Conservation (phyloP, 225 moss, liverwort and hornwort genomes). For the Pseudoscleropodium purum region DNA sequence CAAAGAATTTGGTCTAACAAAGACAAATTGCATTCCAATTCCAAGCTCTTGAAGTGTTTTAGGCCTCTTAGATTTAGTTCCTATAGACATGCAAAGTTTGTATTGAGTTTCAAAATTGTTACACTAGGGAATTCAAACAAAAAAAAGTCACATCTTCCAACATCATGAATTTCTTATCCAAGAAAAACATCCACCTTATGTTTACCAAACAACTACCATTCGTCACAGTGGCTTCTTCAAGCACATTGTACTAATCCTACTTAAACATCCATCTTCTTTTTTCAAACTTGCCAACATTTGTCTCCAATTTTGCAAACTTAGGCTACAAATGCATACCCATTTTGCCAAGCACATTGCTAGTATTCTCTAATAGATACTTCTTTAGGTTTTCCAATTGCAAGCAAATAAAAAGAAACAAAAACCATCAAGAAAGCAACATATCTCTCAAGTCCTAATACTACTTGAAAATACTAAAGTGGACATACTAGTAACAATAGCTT, state of each 20-base stretch:
- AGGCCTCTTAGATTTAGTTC: background rate
- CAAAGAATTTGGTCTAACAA: background rate
- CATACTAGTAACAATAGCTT: no score
- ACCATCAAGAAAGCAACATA: background rate
- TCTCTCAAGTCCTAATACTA: background rate
- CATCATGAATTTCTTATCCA: background rate
- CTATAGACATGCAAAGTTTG: background rate
- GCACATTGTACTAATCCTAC: background rate
- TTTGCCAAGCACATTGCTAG: background rate
- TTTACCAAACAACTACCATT: background rate
- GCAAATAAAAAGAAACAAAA: background rate
- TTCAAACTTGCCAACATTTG: background rate
- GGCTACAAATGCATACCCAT: background rate
- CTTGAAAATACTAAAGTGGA: accelerated
- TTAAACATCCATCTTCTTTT: background rate
- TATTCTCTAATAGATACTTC: background rate
- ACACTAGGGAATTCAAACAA: no score
- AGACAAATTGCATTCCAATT: background rate
- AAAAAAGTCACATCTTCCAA: background rate
- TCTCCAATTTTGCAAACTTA: background rate
- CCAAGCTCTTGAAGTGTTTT: background rate
- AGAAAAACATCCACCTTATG: background rate
- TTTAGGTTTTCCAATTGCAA: background rate
- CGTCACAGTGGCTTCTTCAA: background rate
- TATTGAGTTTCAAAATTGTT: background rate